Conservation (phyloP, 345 rosid species). For the Camelina neglecta region DNA sequence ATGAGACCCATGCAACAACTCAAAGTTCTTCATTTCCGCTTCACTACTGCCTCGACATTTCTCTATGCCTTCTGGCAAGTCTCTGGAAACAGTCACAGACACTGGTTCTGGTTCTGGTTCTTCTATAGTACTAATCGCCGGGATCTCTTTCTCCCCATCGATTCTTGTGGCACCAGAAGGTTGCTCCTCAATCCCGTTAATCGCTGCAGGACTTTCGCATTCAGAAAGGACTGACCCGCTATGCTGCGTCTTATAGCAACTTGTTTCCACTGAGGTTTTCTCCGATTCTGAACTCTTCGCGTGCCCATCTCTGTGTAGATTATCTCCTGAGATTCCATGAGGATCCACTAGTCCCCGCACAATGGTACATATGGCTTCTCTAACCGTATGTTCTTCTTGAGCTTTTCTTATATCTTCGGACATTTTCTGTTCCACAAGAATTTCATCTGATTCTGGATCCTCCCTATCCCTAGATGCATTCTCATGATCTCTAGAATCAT, state of each 20-base stretch:
- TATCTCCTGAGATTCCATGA: conserved; percentile 18
- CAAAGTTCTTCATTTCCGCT: conserved; percentile 34
- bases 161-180: conserved; percentile 29
- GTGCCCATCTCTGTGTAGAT: neutral
- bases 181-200: conserved; percentile 23
- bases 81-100: conserved; percentile 23
- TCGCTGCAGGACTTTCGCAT: conserved; percentile 23
- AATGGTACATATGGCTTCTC: conserved; percentile 20
- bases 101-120: conserved; percentile 14
- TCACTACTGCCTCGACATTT: conserved; percentile 45
- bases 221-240: conserved; percentile 15
- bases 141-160: conserved; percentile 35
- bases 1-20: conserved; percentile 23
- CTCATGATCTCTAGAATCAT: conserved; percentile 27
- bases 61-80: conserved; percentile 42
- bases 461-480: conserved; percentile 10
- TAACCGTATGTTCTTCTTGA: conserved; percentile 32
- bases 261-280: conserved; percentile 35
- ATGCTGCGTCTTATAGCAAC: conserved; percentile 25
- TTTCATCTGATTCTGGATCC: conserved; percentile 32
- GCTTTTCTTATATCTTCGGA: conserved; percentile 36
- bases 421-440: conserved; percentile 31
- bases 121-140: conserved; percentile 26
- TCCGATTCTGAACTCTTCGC: conserved; percentile 24
- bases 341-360: conserved; percentile 19